Base-by-base conservation (phyloP, 2,329 filamentous ascomycete genomes). In the Pezicula radicicola region DNA sequence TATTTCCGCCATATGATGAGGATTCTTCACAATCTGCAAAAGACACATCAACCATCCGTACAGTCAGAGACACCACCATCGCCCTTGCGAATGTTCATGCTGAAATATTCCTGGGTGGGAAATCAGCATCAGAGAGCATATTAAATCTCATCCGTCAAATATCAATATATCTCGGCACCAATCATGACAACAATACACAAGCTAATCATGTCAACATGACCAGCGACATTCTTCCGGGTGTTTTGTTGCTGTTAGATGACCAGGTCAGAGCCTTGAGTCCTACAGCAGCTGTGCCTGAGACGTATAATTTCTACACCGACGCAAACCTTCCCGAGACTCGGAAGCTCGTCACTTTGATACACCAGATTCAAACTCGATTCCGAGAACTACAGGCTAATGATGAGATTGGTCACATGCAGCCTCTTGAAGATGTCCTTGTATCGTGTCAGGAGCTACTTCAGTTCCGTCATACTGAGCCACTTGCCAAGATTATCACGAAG, bases 261-360 rank as follows among this genome's bases (percentile, higher is more conserved):
- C 81, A 83, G 60, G 69, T 83, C 28, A 67, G 76, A 36, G 72
- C 74, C 36, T 77, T 79, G 47, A 68, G 66, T 19, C 65, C 66
- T 3, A 60, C 57, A 1, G 59, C 69, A 6, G 70, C 71, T 4
- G 63, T 72, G 3, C 60, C 70, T 0, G 70, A 68, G 30, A 68
- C 74, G 21, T 95, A 93, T 74, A 96, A 96, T 70, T 97, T 99
- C 68, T 99, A 99, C 69, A 85, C 81, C 0, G 87, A 96, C 62
- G 69, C 86, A 3, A 95, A 97, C 62, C 72, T 93, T 12, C 68
- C 74, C 1, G 90, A 97, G 71, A 84, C 85, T 9, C 85, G 87
- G 54, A 88, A 84, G 55, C 77, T 97, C 4, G 83, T 94, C 25
- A 71, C 68, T 0, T 72, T 97, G 8, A 76, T 91, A 10, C 79